Conservation (phyloP, 192 early-diverging fungal species). For the Podila epicladia region DNA sequence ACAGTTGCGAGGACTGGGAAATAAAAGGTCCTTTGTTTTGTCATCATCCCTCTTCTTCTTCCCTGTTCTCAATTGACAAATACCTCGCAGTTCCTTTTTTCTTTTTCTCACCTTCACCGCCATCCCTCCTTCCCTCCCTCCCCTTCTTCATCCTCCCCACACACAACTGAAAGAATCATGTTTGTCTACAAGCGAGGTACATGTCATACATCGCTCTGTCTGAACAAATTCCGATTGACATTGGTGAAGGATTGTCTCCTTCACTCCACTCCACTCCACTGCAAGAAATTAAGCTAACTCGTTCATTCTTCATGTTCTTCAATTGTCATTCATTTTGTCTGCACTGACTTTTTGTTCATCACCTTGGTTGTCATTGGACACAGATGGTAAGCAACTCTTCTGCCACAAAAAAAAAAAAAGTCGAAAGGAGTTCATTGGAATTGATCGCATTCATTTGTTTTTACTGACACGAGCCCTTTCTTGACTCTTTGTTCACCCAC, state of each 20-base stretch:
- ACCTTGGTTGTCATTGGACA: no score
- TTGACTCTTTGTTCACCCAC: background rate
- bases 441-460: background rate
- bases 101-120: background rate
- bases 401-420: background rate
- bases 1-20: no score
- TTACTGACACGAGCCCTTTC: background rate
- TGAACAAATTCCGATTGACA: no score
- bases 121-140: background rate
- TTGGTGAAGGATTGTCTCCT: no score
- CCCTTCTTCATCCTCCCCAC: background rate
- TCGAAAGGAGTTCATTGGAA: background rate
- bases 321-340: background rate
- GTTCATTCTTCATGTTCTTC: background rate
- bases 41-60: background rate
- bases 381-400: conserved; percentile 24
- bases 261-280: no score
- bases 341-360: background rate
- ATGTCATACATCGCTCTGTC: background rate
- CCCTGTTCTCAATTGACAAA: background rate
- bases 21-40: background rate
- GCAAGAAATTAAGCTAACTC: no score
- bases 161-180: conserved; percentile 1
- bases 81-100: background rate
- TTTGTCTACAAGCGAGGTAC: conserved; percentile 51